phyloP scores from a whole-genome alignment of 306 rosid genomes.

The Morella rubra region DNA sequence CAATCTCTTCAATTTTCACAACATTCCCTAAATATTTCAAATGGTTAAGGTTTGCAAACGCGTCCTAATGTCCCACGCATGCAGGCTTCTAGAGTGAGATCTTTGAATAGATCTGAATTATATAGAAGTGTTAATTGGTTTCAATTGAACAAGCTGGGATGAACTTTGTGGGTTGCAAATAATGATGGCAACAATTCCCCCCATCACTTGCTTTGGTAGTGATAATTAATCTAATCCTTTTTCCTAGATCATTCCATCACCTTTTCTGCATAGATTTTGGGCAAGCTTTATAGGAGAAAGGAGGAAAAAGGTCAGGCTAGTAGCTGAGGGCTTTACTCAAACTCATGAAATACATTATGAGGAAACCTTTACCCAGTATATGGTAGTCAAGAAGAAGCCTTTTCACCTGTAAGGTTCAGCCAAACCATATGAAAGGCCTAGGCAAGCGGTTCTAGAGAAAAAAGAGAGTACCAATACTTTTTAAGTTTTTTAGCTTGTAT shows the following conservation, averaged over 20 bases:
- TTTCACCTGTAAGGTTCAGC: neutral
- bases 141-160: neutral
- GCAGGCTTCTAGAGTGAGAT: neutral
- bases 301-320: too few species aligned
- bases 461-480: too few species aligned
- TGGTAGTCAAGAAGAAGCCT: neutral
- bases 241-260: neutral
- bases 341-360: too few species aligned
- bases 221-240: neutral
- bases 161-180: neutral
- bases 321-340: too few species aligned
- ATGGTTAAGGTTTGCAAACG: neutral
- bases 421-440: neutral
- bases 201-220: neutral
- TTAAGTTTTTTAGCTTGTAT: too few species aligned
- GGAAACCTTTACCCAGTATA: too few species aligned
- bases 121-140: neutral
- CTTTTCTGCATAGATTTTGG: neutral
- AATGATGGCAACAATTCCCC: neutral
- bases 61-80: neutral
- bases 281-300: neutral
- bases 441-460: neutral
- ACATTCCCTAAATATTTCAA: neutral
- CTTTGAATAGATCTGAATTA: neutral
- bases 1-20: too few species aligned